A percentile compares a stretch with the other conserved stretches of the same genome.
Evolutionary conservation across 1,284 basidiomycete species (phyloP).

Genomic region (Trametes polyzona): DNA sequence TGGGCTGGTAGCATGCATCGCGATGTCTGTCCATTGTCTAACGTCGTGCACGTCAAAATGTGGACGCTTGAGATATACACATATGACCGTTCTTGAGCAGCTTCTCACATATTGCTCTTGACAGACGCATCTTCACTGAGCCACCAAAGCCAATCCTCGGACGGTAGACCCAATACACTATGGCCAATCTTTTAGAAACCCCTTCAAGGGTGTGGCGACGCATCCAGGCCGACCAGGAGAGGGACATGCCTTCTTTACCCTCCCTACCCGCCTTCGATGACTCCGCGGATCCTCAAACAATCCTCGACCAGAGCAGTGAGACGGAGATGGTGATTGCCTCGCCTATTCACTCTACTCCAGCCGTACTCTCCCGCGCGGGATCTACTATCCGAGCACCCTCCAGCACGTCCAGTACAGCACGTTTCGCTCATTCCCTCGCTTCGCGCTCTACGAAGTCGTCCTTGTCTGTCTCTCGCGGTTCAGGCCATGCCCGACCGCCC

Average conservation of each 20-base stretch:
- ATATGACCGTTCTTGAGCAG: too few relatives aligned
- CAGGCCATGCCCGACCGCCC: slow-evolving; percentile 1
- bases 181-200: slow-evolving; percentile 61
- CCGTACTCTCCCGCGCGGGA: slow-evolving; percentile 46
- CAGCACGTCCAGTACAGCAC: slow-evolving; percentile 64
- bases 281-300: slow-evolving; percentile 42
- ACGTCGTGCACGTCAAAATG: too few relatives aligned
- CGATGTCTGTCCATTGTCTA: too few relatives aligned
- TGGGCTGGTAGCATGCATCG: too few relatives aligned
- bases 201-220: slow-evolving; percentile 80
- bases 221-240: slow-evolving; percentile 68
- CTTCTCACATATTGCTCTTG: too few relatives aligned
- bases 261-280: slow-evolving; percentile 72
- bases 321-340: slow-evolving; percentile 37
- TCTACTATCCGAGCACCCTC: slow-evolving; percentile 55
- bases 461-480: slow-evolving; percentile 21
- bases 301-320: slow-evolving; percentile 23
- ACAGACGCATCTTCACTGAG: too few relatives aligned
- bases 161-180: not conserved
- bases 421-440: slow-evolving; percentile 73
- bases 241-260: slow-evolving; percentile 78
- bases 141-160: too few relatives aligned
- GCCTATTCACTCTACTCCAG: slow-evolving; percentile 71
- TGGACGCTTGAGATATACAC: too few relatives aligned
- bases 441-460: slow-evolving; percentile 42